phyloP scores from a whole-genome alignment of 1,284 basidiomycete genomes.

The Flammula alnicola region DNA sequence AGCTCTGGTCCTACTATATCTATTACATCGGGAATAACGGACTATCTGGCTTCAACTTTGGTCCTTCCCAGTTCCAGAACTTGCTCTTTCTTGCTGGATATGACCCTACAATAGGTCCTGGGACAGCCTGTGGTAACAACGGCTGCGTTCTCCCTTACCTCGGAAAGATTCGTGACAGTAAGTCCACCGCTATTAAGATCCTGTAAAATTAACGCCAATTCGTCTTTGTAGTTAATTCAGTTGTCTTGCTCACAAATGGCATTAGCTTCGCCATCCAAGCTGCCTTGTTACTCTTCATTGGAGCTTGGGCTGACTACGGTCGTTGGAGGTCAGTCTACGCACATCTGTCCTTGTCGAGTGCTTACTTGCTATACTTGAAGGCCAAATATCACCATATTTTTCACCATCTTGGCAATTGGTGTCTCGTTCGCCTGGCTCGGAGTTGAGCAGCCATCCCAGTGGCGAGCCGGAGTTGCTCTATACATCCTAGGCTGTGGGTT shows the following conservation, averaged over 20 bases:
- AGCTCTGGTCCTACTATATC: conserved; percentile 74
- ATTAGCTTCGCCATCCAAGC: conserved; percentile 78
- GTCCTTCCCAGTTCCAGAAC: conserved; percentile 79
- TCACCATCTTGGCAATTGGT: conserved; percentile 68
- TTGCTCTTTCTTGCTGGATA: conserved; percentile 73
- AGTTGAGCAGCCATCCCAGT: conserved; percentile 66
- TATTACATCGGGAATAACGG: conserved; percentile 80
- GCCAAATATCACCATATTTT: conserved; percentile 80
- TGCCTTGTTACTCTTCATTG: conserved; percentile 63
- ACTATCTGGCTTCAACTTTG: conserved; percentile 75
- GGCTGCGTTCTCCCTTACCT: conserved; percentile 71
- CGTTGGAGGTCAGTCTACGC: conserved; percentile 60
- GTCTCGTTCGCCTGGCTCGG: conserved; percentile 82
- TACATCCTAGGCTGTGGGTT: conserved; percentile 77
- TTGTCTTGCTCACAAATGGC: conserved; percentile 77
- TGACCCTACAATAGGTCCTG: conserved; percentile 62
- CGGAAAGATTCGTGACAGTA: conserved; percentile 65
- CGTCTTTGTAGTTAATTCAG: conserved; percentile 69
- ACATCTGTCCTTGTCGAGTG: neutral
- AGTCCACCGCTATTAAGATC: conserved; percentile 26
- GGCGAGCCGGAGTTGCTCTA: conserved; percentile 71
- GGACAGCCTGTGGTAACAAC: conserved; percentile 55
- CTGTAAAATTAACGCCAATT: neutral
- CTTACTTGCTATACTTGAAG: conserved; percentile 36
- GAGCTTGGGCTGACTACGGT: conserved; percentile 82